Evolutionary conservation across 306 rosid species (phyloP).

Genomic region (Rubus idaeus): DNA sequence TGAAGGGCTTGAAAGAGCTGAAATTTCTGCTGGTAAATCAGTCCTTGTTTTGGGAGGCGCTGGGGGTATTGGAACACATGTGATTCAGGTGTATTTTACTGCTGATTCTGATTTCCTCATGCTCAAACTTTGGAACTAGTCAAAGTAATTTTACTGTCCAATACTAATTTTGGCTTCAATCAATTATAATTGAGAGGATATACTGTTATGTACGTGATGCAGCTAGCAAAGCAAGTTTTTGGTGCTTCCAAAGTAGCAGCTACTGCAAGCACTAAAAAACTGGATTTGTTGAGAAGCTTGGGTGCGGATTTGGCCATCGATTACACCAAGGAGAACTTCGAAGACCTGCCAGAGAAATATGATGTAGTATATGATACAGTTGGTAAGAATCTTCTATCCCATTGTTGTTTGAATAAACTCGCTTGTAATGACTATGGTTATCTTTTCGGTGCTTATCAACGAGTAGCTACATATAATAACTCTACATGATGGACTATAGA

Average conservation of each 20-base stretch:
- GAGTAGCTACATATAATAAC: too few species aligned
- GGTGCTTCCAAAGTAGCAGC: conserved; percentile 69
- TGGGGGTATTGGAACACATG: conserved; percentile 64
- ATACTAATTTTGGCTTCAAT: background rate
- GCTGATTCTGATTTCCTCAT: background rate
- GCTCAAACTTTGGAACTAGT: background rate
- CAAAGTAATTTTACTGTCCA: background rate
- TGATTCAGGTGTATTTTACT: conserved; percentile 51
- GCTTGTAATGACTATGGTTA: background rate
- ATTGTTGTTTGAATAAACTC: background rate
- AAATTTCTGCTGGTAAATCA: conserved; percentile 52
- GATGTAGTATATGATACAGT: conserved; percentile 66
- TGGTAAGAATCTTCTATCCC: conserved; percentile 37
- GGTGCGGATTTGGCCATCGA: conserved; percentile 66
- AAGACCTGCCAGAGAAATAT: conserved; percentile 61
- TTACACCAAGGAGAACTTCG: conserved; percentile 57
- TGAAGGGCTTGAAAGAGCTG: conserved; percentile 52
- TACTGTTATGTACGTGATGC: conserved; percentile 9
- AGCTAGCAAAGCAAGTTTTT: conserved; percentile 68
- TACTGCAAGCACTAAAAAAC: conserved; percentile 55
- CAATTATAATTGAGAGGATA: background rate
- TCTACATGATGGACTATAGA: background rate
- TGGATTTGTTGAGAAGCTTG: conserved; percentile 49
- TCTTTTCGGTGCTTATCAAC: background rate
- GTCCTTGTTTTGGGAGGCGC: conserved; percentile 77